phyloP scores from a whole-genome alignment of 805 yeast species.

The Spathaspora sp. region DNA sequence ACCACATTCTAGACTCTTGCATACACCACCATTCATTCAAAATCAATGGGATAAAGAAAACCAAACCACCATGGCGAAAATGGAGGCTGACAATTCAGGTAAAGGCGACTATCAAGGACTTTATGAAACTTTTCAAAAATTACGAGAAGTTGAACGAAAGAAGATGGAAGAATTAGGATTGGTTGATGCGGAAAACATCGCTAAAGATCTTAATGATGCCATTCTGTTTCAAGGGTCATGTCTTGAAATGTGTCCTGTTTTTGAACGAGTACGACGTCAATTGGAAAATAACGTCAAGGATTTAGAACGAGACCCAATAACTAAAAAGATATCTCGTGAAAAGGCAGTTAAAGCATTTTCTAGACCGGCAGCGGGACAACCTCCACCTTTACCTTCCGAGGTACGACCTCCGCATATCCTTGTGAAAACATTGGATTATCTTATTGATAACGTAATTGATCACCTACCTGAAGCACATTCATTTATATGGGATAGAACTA shows the following conservation, averaged over 20 bases:
- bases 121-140: slow-evolving; percentile 68
- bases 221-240: slow-evolving; percentile 86
- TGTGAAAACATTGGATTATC: slow-evolving; percentile 62
- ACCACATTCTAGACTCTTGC: slow-evolving; percentile 31
- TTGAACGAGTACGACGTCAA: slow-evolving; percentile 83
- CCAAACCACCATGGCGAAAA: slow-evolving; percentile 54
- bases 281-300: slow-evolving; percentile 82
- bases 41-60: slow-evolving; percentile 73
- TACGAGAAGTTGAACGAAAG: slow-evolving; percentile 71
- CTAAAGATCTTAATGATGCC: slow-evolving; percentile 84
- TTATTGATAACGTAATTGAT: slow-evolving; percentile 60
- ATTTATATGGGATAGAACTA: slow-evolving; percentile 94
- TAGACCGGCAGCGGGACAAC: slow-evolving; percentile 97
- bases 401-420: slow-evolving; percentile 89
- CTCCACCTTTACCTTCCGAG: slow-evolving; percentile 96
- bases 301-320: slow-evolving; percentile 63
- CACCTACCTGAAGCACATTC: slow-evolving; percentile 82
- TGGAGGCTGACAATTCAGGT: slow-evolving; percentile 44
- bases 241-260: slow-evolving; percentile 90
- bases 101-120: slow-evolving; percentile 60
- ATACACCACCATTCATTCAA: slow-evolving; percentile 29
- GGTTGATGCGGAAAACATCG: slow-evolving; percentile 82
- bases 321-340: slow-evolving; percentile 49
- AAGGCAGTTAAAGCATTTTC: slow-evolving; percentile 88
- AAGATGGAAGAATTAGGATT: slow-evolving; percentile 77